phyloP scores from a whole-genome alignment of 306 rosid species.

The Hippophae gyantsensis region DNA sequence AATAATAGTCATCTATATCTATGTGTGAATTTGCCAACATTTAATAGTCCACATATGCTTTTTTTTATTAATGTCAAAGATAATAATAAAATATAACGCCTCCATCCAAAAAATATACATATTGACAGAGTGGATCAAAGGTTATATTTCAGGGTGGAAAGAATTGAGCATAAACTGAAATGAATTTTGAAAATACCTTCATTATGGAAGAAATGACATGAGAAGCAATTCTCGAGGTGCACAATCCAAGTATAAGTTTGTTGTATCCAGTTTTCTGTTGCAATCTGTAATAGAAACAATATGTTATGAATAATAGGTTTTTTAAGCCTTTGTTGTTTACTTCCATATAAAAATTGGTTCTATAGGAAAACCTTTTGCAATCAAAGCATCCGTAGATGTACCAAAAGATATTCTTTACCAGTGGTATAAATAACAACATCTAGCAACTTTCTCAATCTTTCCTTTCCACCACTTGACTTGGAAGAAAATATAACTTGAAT shows the following conservation, averaged over 20 bases:
- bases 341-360: constrained; percentile 8
- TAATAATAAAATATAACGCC: not conserved
- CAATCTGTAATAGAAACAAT: constrained; percentile 28
- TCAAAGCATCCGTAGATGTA: constrained; percentile 56
- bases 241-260: constrained; percentile 66
- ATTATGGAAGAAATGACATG: constrained; percentile 77
- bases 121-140: not conserved
- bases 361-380: constrained; percentile 64
- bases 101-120: not conserved
- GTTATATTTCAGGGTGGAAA: not conserved
- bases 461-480: constrained; percentile 36
- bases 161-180: not conserved
- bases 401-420: constrained; percentile 73
- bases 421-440: constrained; percentile 47
- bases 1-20: no score
- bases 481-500: constrained; percentile 51
- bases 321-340: not conserved
- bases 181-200: constrained; percentile 36
- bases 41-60: not conserved
- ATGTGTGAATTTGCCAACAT: not conserved
- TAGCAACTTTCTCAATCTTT: constrained; percentile 32
- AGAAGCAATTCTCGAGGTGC: constrained; percentile 77
- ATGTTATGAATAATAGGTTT: not conserved
- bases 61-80: not conserved
- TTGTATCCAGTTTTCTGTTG: constrained; percentile 73